Evolutionary conservation across 2,329 filamentous ascomycete genomes (phyloP).

Genomic region (Verticillium nonalfalfae): DNA sequence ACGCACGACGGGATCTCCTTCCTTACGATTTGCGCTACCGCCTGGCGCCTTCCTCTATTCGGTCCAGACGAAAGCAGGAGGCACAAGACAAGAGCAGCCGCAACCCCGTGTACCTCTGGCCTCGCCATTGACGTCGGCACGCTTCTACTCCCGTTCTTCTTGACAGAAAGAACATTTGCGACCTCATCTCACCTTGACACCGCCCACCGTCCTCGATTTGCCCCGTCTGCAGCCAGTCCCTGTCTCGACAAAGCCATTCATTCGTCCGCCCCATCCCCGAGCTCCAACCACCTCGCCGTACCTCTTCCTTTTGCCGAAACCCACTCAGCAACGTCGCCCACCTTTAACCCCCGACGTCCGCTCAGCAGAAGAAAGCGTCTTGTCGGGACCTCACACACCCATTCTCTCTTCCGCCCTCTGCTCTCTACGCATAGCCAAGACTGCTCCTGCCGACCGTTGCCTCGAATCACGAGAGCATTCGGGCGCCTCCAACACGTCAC

Average conservation of each 20-base stretch:
- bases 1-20: neutral
- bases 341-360: neutral
- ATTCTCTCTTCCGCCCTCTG: neutral
- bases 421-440: neutral
- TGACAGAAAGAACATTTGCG: neutral
- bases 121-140: neutral
- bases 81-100: neutral
- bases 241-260: neutral
- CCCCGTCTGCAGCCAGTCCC: neutral
- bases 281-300: neutral
- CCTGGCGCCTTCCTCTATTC: neutral
- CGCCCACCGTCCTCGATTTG: neutral
- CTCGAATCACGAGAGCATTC: neutral
- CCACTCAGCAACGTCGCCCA: neutral
- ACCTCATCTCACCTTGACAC: neutral
- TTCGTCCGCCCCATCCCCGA: neutral
- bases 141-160: neutral
- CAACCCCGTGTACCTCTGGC: neutral
- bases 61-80: neutral
- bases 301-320: neutral
- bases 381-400: neutral
- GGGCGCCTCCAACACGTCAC: neutral
- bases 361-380: neutral
- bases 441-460: neutral
- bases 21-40: neutral